Base-by-base conservation (phyloP, 2,329 filamentous ascomycete genomes). In the Stachybotrys echinatus region DNA sequence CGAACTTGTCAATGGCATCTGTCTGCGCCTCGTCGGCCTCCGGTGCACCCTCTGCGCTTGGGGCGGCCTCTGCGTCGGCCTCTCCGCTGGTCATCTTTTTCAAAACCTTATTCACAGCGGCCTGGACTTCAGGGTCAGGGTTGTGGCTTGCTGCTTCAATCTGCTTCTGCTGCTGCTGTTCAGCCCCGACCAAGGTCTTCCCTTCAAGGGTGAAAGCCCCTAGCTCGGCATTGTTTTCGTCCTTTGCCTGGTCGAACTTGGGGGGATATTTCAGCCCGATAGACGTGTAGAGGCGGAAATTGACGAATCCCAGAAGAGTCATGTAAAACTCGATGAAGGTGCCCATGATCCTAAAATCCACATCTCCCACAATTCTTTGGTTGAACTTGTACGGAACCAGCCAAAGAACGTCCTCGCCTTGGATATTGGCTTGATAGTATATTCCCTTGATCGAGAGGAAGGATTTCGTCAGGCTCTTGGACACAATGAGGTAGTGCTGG, bases 281-380 rank as follows among this genome's bases (percentile, higher is more conserved):
- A 1, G 89, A 85, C 1, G 91, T 96, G 74, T 96, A 99, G 44
- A 99, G 78, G 56, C 90, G 80, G 77, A 91, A 99, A 77, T 99
- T 96, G 72, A 97, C 85, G 63, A 99, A 99, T 53, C 92, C 88
- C 19, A 99, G 77, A 14, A 99, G 79, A 5, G 92, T 97, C 62
- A 95, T 96, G 76, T 99, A 99, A 70, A 99, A 99, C 69, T 99
- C 92, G 57, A 99, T 85, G 65, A 99, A 99, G 5, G 94, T 99
- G 52, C 90, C 92, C 94, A 99, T 99, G 71, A 99, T 99, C 63
- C 94, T 81, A 74, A 96, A 99, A 70, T 99, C 94, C 56, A 99
- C 88, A 69, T 99, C 94, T 51, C 88, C 89, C 39, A 94, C 89
- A 14, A 96, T 86, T 59, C 89, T 81, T 76, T 99, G 94, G 64